Base-by-base conservation (phyloP, 768 basidiomycete genomes). In the Neoboletus brunneissimus region DNA sequence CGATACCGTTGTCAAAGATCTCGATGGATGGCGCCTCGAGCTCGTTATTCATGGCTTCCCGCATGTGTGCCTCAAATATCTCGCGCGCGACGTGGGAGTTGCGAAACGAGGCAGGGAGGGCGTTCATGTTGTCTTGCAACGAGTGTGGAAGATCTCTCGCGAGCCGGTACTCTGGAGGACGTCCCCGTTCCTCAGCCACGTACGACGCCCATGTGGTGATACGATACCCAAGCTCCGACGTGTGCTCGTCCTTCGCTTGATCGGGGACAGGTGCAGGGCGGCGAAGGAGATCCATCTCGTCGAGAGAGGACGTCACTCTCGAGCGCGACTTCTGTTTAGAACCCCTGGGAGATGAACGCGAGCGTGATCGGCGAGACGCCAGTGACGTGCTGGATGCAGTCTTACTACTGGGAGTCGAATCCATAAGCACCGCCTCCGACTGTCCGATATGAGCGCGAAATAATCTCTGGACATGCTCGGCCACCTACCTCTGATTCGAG, bases 51-150 rank as follows among this genome's bases (percentile, higher is more conserved):
- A 77, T 77, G 0, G 87, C 88, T 58, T 87, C 81, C 16, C 72
- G 71, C 15, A 94, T 91, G 58, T 78, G 78, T 4, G 81, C 79
- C 64, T 87, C 79, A 55, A 92, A 88, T 1, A 91, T 72, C 3
- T 69, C 63, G 18, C 81, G 78, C 64, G 80, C 79, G 47, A 76
- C 70, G 2, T 70, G 72, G 2, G 79, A 74, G 23, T 70, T 67
- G 13, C 79, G 75, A 27, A 73, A 77, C n/a, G 65, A 51, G 0
- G 64, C 63, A 2, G 77, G 73, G 60, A 84, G 75, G 2, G 72
- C 64, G 67, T 89, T 88, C 71, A 91, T 79, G 51, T 80, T 73
- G 66, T 91, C 88, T 54, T 89, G 85, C 6, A 90, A 65, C 4
- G 74, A 59, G 59, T 85, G 83, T 1, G 85, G 84, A n/a, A 90